Conservation (phyloP, 495 filamentous ascomycete genomes). For the Pseudomonodictys pantanalensis region DNA sequence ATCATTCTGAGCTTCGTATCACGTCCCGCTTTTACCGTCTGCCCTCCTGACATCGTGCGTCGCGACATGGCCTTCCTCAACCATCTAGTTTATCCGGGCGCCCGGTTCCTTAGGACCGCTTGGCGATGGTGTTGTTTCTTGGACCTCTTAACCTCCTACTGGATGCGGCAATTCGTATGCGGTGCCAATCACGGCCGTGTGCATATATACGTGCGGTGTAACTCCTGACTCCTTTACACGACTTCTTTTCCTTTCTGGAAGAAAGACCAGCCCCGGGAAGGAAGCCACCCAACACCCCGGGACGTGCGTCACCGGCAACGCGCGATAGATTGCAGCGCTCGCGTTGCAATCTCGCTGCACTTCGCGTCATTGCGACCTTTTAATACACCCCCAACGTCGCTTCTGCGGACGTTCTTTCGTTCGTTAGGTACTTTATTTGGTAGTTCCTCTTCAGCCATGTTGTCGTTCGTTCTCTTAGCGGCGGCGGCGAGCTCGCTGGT, state of each 20-base stretch:
- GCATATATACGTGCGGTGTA: not conserved
- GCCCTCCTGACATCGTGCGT: too few species aligned
- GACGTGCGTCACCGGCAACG: too few species aligned
- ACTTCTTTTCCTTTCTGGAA: not conserved
- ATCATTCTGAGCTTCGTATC: too few species aligned
- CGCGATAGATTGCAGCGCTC: not conserved
- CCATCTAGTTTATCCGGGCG: slow-evolving; percentile 12
- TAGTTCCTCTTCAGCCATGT: slow-evolving; percentile 9
- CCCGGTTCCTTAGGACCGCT: slow-evolving; percentile 17
- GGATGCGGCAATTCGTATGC: slow-evolving; percentile 20
- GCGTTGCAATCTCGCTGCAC: not conserved
- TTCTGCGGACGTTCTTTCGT: not conserved
- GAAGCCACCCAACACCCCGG: too few species aligned
- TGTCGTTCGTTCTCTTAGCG: slow-evolving; percentile 8
- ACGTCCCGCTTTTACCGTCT: too few species aligned
- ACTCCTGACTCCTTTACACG: not conserved
- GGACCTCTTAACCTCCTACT: slow-evolving; percentile 18
- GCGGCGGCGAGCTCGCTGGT: slow-evolving; percentile 1
- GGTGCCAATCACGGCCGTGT: slow-evolving; percentile 7
- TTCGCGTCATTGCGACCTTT: not conserved
- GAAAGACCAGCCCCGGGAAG: too few species aligned
- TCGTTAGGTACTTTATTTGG: not conserved
- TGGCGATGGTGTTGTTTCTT: slow-evolving; percentile 8
- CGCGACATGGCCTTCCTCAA: not conserved
- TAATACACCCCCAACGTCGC: not conserved